A percentile compares a stretch with the other conserved stretches of the same genome.
Evolutionary conservation across 78 protist genomes (phyloP).

Genomic region (Dictyostelium brefeldianum): DNA sequence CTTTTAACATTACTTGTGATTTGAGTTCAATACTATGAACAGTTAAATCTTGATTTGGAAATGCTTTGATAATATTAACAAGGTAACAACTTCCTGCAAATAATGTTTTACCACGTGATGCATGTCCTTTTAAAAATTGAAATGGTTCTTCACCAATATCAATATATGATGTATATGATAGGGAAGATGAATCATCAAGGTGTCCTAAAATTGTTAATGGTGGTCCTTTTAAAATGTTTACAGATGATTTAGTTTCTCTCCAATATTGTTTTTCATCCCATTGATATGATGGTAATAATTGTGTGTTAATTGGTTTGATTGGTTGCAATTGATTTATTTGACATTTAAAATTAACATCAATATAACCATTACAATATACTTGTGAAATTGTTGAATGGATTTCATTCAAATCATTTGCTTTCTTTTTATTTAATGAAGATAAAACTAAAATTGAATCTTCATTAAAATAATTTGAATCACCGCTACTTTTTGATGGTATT

Average conservation of each 20-base stretch:
- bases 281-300: constrained; percentile 22
- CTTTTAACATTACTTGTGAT: constrained; percentile 10
- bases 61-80: neutral
- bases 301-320: no score
- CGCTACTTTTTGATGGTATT: neutral
- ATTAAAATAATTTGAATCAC: constrained; percentile 1
- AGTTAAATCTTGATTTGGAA: constrained; percentile 4
- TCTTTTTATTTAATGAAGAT: constrained; percentile 23
- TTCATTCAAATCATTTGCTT: neutral
- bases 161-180: constrained; percentile 11
- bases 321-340: no score
- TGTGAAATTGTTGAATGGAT: neutral
- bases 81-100: constrained; percentile 46
- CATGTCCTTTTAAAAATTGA: constrained; percentile 48
- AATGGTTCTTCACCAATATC: constrained; percentile 19
- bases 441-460: neutral
- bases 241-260: neutral
- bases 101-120: neutral
- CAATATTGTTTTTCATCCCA: constrained; percentile 13
- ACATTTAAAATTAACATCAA: neutral
- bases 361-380: constrained; percentile 9
- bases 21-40: constrained; percentile 29
- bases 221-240: neutral
- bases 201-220: neutral
- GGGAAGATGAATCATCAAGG: neutral